These are phyloP conservation scores for Hemileccinum impolitum DNA, from an alignment of 768 basidiomycete genomes.

Conservation along the genomic window DNA sequence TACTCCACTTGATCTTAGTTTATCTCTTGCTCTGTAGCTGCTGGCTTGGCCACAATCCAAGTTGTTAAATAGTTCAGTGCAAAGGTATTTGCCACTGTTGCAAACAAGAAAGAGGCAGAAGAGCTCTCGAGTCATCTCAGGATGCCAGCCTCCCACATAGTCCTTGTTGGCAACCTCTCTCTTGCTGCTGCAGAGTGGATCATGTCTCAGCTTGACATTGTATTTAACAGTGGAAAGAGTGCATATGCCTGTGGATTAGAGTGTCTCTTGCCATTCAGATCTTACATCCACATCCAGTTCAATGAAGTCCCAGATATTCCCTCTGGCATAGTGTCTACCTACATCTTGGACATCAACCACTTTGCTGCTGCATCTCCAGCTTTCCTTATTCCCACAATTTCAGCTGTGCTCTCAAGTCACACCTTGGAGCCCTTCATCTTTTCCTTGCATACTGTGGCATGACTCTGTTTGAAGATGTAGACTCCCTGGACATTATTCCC, in stretches of 20 bases:
- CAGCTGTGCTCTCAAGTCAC: conserved; percentile 19
- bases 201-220: conserved; percentile 18
- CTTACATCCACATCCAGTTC: conserved; percentile 23
- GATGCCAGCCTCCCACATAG: conserved; percentile 11
- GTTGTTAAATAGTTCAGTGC: conserved; percentile 19
- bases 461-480: conserved; percentile 18
- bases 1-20: neutral
- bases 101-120: conserved; percentile 11
- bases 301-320: conserved; percentile 15
- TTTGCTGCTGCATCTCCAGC: conserved; percentile 18
- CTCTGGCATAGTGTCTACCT: conserved; percentile 10
- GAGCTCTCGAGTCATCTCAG: conserved; percentile 10
- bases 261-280: conserved; percentile 23
- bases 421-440: conserved; percentile 7
- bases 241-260: too few species aligned
- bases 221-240: conserved; percentile 29
- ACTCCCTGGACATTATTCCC: conserved; percentile 20
- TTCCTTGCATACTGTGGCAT: conserved; percentile 2
- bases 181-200: conserved; percentile 5
- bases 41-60: conserved; percentile 25
- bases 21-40: conserved; percentile 10
- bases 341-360: conserved; percentile 23
- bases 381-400: conserved; percentile 16
- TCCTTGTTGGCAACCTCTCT: conserved; percentile 10
- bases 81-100: conserved; percentile 21